Conservation (phyloP, 129 eudicot genomes). For the Flaveria brownii region DNA sequence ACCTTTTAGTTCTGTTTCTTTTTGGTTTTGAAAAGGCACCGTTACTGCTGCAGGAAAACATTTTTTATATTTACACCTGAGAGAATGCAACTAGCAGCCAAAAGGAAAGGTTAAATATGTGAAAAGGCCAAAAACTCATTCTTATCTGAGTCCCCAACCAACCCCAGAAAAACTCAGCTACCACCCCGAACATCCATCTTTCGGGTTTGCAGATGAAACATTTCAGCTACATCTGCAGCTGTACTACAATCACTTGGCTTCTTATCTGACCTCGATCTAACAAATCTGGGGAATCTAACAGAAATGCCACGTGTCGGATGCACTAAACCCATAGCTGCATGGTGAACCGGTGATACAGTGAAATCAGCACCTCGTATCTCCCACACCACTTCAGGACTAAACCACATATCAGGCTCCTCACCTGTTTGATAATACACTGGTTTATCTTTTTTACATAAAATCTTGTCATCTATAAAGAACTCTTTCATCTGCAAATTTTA, state of each 20-base stretch:
- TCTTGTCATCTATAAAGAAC: slow-evolving; percentile 63
- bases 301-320: slow-evolving; percentile 92
- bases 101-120: slow-evolving; percentile 1
- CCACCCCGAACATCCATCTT: slow-evolving; percentile 67
- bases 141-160: not conserved
- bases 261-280: slow-evolving; percentile 61
- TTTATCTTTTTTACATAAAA: slow-evolving; percentile 50
- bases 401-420: slow-evolving; percentile 94
- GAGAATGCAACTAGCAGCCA: not conserved
- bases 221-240: slow-evolving; percentile 68
- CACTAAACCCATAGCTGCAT: slow-evolving; percentile 79
- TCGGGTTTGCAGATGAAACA: slow-evolving; percentile 82
- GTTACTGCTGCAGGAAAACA: slow-evolving; percentile 3
- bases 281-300: slow-evolving; percentile 79
- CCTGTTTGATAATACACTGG: slow-evolving; percentile 78
- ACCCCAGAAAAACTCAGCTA: slow-evolving; percentile 19
- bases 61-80: slow-evolving; percentile 20
- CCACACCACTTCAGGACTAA: slow-evolving; percentile 83
- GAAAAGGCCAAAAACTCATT: not conserved
- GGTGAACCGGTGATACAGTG: slow-evolving; percentile 85
- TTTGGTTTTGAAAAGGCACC: not conserved
- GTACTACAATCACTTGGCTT: slow-evolving; percentile 85
- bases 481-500: slow-evolving; percentile 77
- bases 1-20: not conserved
- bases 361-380: slow-evolving; percentile 90